phyloP scores from a whole-genome alignment of 225 moss, liverwort and hornwort species.

The Straminergon stramineum region DNA sequence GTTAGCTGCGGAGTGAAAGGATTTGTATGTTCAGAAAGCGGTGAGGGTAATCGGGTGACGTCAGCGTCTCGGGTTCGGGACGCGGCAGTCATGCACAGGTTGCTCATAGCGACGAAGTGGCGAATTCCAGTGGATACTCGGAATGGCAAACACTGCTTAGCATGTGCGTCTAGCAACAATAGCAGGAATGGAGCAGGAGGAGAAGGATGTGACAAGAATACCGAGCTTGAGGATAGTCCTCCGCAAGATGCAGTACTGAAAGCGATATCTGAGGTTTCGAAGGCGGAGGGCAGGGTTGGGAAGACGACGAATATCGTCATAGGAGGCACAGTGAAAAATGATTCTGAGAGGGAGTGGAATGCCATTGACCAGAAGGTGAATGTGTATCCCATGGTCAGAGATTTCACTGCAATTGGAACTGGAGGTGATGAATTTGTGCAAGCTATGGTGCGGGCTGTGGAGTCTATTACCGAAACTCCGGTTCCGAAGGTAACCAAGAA shows the following conservation, averaged over 20 bases:
- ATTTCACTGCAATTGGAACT: conserved; percentile 49
- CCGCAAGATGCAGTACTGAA: conserved; percentile 54
- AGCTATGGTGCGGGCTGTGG: conserved; percentile 55
- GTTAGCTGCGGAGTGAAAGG: background rate
- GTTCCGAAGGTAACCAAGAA: conserved; percentile 27
- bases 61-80: background rate
- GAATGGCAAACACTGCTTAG: conserved; percentile 15
- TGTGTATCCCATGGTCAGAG: conserved; percentile 44
- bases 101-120: conserved; percentile 9
- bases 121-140: background rate
- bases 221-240: conserved; percentile 21
- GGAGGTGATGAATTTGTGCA: conserved; percentile 59
- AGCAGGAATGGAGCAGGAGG: conserved; percentile 6
- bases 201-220: background rate
- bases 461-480: conserved; percentile 25
- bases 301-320: conserved; percentile 55
- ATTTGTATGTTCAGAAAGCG: background rate
- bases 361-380: conserved; percentile 53
- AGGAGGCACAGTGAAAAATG: conserved; percentile 41
- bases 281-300: conserved; percentile 50
- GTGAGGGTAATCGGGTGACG: background rate
- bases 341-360: conserved; percentile 33
- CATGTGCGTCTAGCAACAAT: conserved; percentile 7
- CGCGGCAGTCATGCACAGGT: conserved; percentile 17
- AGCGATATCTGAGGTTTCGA: conserved; percentile 55